Conservation (phyloP, 176 grass and related monocot species). For the Paspalum notatum region DNA sequence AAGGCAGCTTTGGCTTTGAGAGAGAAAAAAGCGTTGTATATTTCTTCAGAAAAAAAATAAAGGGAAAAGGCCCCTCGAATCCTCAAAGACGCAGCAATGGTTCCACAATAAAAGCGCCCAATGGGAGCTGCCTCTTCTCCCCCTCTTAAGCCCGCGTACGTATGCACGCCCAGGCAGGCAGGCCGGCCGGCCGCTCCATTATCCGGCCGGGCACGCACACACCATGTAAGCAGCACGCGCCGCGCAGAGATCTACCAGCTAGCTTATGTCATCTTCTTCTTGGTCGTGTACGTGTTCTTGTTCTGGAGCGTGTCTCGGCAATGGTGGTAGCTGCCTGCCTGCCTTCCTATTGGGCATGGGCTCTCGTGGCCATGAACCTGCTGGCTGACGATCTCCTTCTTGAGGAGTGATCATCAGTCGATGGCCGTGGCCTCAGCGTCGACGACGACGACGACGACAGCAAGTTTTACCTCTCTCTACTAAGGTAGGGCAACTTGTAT, state of each 20-base stretch:
- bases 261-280: conserved; percentile 44
- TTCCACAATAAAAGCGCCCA: conserved; percentile 57
- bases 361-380: conserved; percentile 34
- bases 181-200: conserved; percentile 9
- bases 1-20: neutral
- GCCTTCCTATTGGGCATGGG: neutral
- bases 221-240: conserved; percentile 11
- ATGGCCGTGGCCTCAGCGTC: conserved; percentile 22
- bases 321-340: conserved; percentile 10
- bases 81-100: conserved; percentile 41
- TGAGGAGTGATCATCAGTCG: neutral
- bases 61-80: conserved; percentile 37
- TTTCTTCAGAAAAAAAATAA: too few species aligned
- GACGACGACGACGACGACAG: neutral
- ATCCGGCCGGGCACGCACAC: conserved; percentile 3
- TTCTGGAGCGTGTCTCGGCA: conserved; percentile 34
- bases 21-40: too few species aligned
- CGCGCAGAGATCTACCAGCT: conserved; percentile 38
- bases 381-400: neutral
- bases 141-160: conserved; percentile 69
- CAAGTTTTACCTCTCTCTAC: conserved; percentile 43
- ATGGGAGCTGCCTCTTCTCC: conserved; percentile 63
- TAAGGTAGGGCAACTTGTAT: conserved; percentile 84
- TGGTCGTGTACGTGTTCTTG: conserved; percentile 13
- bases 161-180: neutral